Evolutionary conservation across 2,329 filamentous ascomycete species (phyloP), one percentile per base, ranked within the genome.

Genomic region (Alternaria longipes): DNA sequence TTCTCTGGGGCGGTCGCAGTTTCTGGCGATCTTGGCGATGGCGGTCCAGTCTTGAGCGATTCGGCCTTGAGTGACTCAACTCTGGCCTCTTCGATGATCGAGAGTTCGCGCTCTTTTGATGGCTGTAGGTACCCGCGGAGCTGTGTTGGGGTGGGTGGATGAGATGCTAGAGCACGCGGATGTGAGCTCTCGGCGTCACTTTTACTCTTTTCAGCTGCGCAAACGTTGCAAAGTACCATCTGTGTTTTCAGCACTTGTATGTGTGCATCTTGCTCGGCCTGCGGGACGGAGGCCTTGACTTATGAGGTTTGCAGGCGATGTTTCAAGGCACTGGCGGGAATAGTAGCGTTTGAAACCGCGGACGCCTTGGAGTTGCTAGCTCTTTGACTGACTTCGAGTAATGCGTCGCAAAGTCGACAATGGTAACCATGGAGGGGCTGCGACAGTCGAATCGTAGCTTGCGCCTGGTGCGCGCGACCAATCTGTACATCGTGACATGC

Each of bases 221-320:
- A 61, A 36, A 38, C 44, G 16, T 61, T 50, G 49, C 59, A 61
- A 28, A 61, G 59, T 42, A 61, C 59, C 59, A 61, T 61, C 8
- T 18, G 40, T n/a, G 2, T 56, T 20, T 56, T 41, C 24, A 56
- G 53, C 53, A 60, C 53, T 51, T 30, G 12, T 12, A 7, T 5
- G 20, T n/a, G 38, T 56, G 46, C 57, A 42, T 22, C 2, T 5
- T 22, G 14, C 14, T 36, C 26, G 8, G 28, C 18, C 32, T 16
- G 20, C n/a, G 26, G 16, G 51, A 41, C 3, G 12, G 12, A 34
- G 28, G 34, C 46, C 44, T 40, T 40, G 50, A 30, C 40, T 56
- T 60, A 60, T 56, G 57, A n/a, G 4, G 11, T 1, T 6, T 12
- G n/a, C 9, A 32, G 30, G 50, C 41, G 16, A 54, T 44, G 57